Evolutionary conservation across 192 early-diverging fungal genomes (phyloP).

Genomic region (Gaertneriomyces sp.): DNA sequence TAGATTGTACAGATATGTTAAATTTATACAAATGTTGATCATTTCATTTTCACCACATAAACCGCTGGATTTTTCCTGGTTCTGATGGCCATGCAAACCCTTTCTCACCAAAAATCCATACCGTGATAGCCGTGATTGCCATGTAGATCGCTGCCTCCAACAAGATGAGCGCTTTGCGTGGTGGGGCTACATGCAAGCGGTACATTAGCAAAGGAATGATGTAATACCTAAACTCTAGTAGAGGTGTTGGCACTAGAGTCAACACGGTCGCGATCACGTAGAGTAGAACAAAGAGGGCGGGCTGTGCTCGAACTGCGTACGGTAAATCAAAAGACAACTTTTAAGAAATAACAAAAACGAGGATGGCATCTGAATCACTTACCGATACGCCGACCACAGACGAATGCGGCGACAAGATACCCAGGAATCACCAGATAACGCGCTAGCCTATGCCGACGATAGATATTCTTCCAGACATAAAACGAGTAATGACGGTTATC

Average conservation of each 20-base stretch:
- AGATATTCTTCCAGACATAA: constrained; percentile 87
- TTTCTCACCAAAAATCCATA: constrained; percentile 69
- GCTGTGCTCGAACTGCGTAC: constrained; percentile 15
- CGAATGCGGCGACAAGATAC: constrained; percentile 54
- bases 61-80: constrained; percentile 68
- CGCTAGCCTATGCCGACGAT: constrained; percentile 47
- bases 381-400: constrained; percentile 47
- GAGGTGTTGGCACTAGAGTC: constrained; percentile 82
- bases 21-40: too few species aligned
- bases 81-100: constrained; percentile 78
- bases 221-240: constrained; percentile 95
- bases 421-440: constrained; percentile 63
- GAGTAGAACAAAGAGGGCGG: constrained; percentile 53
- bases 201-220: constrained; percentile 79
- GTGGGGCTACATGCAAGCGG: constrained; percentile 57
- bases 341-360: neutral
- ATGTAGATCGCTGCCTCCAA: constrained; percentile 50
- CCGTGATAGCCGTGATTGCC: constrained; percentile 60
- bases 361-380: constrained; percentile 17
- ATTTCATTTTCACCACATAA: constrained; percentile 78
- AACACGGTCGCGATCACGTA: constrained; percentile 52
- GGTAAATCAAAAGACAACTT: neutral
- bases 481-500: constrained; percentile 97
- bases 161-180: constrained; percentile 12
- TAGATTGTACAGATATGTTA: too few species aligned